phyloP scores from a whole-genome alignment of 2,329 filamentous ascomycete species.

The Cladophialophora psammophila region DNA sequence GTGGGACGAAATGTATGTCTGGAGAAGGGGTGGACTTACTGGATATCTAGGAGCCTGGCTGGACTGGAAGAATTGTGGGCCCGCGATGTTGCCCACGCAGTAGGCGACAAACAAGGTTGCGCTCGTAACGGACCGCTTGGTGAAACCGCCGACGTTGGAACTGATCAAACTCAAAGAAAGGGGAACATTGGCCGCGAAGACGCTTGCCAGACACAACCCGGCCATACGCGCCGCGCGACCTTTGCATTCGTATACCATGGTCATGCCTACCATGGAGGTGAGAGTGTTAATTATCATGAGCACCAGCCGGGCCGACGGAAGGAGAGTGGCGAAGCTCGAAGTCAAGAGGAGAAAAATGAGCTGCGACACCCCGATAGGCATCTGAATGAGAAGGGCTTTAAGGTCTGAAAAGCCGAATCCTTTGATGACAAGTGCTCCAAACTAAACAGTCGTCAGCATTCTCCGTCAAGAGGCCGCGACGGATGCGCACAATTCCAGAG shows the following conservation, averaged over 20 bases:
- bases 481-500: neutral
- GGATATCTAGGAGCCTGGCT: constrained; percentile 59
- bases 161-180: constrained; percentile 55
- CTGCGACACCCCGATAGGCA: constrained; percentile 47
- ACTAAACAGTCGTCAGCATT: constrained; percentile 39
- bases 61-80: constrained; percentile 60
- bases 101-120: constrained; percentile 62
- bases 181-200: constrained; percentile 49
- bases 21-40: constrained; percentile 17
- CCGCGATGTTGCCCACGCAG: constrained; percentile 63
- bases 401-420: constrained; percentile 50
- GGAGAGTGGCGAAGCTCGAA: constrained; percentile 42
- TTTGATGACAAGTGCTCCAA: constrained; percentile 47
- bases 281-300: constrained; percentile 47
- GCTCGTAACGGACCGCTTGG: constrained; percentile 62
- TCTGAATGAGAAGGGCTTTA: constrained; percentile 46
- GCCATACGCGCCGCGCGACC: constrained; percentile 43
- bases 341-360: constrained; percentile 46
- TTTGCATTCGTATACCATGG: constrained; percentile 45
- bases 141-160: constrained; percentile 62
- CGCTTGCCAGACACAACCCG: constrained; percentile 44
- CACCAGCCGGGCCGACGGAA: constrained; percentile 43
- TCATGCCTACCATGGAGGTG: constrained; percentile 45
- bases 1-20: neutral
- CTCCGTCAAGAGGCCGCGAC: neutral